Percentiles rank a stretch among this genome's conserved stretches.
Conservation (phyloP, 2,329 filamentous ascomycete genomes). For the Thermochaetoides dissita region DNA sequence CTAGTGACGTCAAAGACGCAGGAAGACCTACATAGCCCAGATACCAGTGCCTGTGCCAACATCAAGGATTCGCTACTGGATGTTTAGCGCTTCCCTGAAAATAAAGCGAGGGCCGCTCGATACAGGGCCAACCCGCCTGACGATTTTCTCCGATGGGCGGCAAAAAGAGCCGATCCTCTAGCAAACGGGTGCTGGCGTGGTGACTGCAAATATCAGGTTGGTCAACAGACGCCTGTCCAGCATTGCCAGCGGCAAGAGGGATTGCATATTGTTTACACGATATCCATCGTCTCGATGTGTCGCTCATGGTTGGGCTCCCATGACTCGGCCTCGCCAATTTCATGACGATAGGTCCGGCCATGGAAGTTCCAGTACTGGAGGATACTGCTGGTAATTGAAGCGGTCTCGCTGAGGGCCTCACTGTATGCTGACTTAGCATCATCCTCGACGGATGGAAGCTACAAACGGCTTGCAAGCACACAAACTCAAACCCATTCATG, state of each 20-base stretch:
- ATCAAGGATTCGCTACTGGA: constrained; percentile 23
- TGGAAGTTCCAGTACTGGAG: constrained; percentile 8
- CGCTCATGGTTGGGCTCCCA: constrained; percentile 9
- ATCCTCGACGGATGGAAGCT: background rate
- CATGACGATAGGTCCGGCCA: constrained; percentile 8
- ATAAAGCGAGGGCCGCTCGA: too few species aligned
- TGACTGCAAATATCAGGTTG: constrained; percentile 14
- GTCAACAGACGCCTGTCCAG: too few species aligned
- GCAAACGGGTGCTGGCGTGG: constrained; percentile 19
- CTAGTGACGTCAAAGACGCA: too few species aligned
- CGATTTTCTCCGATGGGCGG: constrained; percentile 17
- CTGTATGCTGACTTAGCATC: constrained; percentile 3
- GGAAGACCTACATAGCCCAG: constrained; percentile 23
- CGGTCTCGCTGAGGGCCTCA: constrained; percentile 3
- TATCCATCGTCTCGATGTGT: constrained; percentile 17
- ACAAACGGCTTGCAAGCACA: too few species aligned
- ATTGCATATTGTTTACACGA: constrained; percentile 8
- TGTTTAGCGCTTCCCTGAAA: constrained; percentile 7
- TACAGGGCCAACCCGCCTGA: background rate
- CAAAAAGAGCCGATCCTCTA: constrained; percentile 20
- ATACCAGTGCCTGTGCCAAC: constrained; percentile 31
- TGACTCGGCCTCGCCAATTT: constrained; percentile 5
- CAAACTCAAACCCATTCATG: too few species aligned
- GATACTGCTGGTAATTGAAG: constrained; percentile 9
- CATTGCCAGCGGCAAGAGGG: too few species aligned